A percentile compares a stretch with the other conserved stretches of the same genome.
Evolutionary conservation across 2,329 filamentous ascomycete species (phyloP).

Genomic region (Drechslerella dactyloides): DNA sequence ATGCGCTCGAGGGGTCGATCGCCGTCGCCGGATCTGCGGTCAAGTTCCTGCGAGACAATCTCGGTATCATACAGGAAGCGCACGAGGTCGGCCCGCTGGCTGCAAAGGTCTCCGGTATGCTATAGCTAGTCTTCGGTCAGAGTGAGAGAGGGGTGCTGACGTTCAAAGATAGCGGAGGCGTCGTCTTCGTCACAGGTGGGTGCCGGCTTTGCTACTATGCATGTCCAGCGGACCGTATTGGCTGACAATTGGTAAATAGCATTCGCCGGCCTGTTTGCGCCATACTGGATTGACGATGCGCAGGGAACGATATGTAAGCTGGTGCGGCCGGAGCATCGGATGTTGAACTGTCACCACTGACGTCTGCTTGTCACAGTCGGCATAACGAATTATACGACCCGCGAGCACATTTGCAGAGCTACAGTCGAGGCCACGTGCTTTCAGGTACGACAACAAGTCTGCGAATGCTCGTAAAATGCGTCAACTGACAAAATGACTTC

Average conservation of each 20-base stretch:
- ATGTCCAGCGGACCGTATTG: neutral
- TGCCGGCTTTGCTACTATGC: neutral
- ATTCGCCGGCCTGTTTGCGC: conserved; percentile 87
- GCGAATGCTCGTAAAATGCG: no score
- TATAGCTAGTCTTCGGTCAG: neutral
- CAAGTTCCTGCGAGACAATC: conserved; percentile 73
- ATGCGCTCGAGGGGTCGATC: conserved; percentile 80
- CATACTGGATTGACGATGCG: conserved; percentile 93
- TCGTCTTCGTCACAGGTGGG: conserved; percentile 74
- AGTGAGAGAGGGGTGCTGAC: neutral
- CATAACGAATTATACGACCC: conserved; percentile 82
- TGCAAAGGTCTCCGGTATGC: conserved; percentile 52
- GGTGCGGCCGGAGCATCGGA: neutral
- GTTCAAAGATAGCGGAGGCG: conserved; percentile 74
- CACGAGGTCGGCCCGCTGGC: conserved; percentile 56
- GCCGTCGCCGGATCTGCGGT: conserved; percentile 81
- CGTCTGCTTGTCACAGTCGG: conserved; percentile 68
- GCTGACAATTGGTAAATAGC: conserved; percentile 59
- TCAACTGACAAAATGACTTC: no score
- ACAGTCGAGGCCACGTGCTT: conserved; percentile 91
- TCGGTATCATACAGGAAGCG: conserved; percentile 66
- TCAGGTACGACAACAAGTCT: conserved; percentile 57
- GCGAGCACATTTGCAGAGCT: conserved; percentile 84
- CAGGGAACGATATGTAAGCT: conserved; percentile 77
- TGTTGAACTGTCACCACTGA: conserved; percentile 13